Conservation (phyloP, 2,329 filamentous ascomycete species). For the Sarocladiaceae sp. region DNA sequence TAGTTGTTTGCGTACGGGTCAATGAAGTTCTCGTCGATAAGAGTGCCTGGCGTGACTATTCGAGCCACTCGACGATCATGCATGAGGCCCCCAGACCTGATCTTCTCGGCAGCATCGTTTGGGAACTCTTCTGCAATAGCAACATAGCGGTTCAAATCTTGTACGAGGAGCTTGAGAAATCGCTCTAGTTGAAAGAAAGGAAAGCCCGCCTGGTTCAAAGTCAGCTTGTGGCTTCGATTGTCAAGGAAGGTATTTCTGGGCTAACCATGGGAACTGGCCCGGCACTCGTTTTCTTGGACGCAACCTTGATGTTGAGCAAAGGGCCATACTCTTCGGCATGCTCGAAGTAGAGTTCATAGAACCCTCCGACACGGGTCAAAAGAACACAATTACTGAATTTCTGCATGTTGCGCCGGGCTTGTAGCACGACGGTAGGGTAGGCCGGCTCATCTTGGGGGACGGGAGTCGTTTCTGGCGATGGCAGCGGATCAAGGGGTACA, state of each 20-base stretch:
- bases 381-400: slow-evolving; percentile 88
- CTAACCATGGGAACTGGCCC: slow-evolving; percentile 79
- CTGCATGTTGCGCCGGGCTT: slow-evolving; percentile 82
- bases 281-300: slow-evolving; percentile 70
- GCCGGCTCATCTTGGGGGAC: slow-evolving; percentile 33
- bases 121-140: slow-evolving; percentile 91
- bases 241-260: slow-evolving; percentile 11
- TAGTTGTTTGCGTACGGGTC: slow-evolving; percentile 93
- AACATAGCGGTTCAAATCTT: slow-evolving; percentile 85
- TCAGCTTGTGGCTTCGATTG: background rate
- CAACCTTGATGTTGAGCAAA: slow-evolving; percentile 80
- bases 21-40: slow-evolving; percentile 97
- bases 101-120: slow-evolving; percentile 61
- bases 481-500: slow-evolving; percentile 24
- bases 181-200: slow-evolving; percentile 89
- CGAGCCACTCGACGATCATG: slow-evolving; percentile 81
- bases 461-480: slow-evolving; percentile 36
- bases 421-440: slow-evolving; percentile 85
- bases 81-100: slow-evolving; percentile 70
- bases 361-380: slow-evolving; percentile 85
- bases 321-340: slow-evolving; percentile 87
- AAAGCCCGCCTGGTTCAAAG: slow-evolving; percentile 65
- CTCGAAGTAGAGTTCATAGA: slow-evolving; percentile 97
- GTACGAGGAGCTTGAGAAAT: slow-evolving; percentile 86
- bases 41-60: slow-evolving; percentile 86